Base-by-base conservation (phyloP, 75 land plant genomes). In the Picea sitchensis region DNA sequence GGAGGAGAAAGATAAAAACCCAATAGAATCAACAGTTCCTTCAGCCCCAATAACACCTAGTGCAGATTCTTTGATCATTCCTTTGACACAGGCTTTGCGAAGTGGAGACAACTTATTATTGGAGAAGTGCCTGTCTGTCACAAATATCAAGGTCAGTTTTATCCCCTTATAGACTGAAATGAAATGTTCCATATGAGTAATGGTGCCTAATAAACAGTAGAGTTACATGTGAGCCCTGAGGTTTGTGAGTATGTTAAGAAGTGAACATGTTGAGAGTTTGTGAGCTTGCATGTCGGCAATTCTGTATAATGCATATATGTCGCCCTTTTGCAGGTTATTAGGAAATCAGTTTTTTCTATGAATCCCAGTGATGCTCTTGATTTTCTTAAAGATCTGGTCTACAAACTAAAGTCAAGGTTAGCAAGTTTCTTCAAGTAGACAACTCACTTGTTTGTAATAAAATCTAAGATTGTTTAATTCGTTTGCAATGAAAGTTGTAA, bases 51-150 rank as follows among this genome's bases (percentile, higher is more conserved):
- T 71, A 20, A 51, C 72, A n/a, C 87, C 87, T 15, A 80, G 79
- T 61, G 80, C 81, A 5, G 87, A 85, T 65, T 85, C 86, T 54
- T 13, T 83, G 34, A 75, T 84, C 14, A 81, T 85, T 54, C 87
- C 83, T 17, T 62, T 85, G 36, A 84, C 76, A 58, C 86, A 83
- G 65, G 87, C 87, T 30, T 64, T 85, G 64, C 59, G 65, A 73
- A 79, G 86, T n/a, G 86, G 84, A 2, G 87, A 85, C 56, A 79
- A 62, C 0, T 32, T 57, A 9, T 76, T 85, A 51, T 63, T 85
- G 56, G 87, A 64, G 68, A 86, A 75, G 59, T 85, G 87, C 65
- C 73, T 85, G 38, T 3, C 32, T 59, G 81, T 83, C 5, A 23
- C n/a, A 18, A 81, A 79, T 79, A 61, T 61, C 4, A 76, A 21